Percentiles rank a stretch among this genome's conserved stretches.
These are phyloP conservation scores for Mortierella sp. DNA, from an alignment of 371 early-diverging fungal genomes.

Conservation along the genomic window DNA sequence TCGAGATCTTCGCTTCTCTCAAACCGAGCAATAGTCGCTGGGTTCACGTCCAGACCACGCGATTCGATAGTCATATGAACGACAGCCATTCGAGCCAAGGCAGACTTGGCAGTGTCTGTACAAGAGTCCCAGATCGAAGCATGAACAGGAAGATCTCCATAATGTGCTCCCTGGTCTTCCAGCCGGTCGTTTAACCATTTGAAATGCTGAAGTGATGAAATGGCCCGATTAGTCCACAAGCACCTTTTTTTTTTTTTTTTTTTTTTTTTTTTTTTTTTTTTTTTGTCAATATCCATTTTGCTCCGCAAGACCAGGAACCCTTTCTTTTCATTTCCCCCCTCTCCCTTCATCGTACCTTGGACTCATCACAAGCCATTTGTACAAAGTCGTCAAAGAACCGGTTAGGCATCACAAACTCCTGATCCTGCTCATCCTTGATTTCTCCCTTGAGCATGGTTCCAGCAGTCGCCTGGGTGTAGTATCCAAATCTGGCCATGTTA, in stretches of 20 bases:
- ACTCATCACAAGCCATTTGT: slow-evolving; percentile 65
- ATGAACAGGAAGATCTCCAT: slow-evolving; percentile 64
- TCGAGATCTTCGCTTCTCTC: slow-evolving; percentile 57
- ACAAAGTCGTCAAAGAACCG: slow-evolving; percentile 65
- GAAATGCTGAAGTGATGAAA: slow-evolving; percentile 53
- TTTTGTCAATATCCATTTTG: too few species aligned
- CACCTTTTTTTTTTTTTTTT: not conserved
- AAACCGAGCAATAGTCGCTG: slow-evolving; percentile 63
- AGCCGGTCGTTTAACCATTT: slow-evolving; percentile 58
- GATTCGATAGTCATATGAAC: slow-evolving; percentile 73
- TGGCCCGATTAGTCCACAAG: not conserved
- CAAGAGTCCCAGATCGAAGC: slow-evolving; percentile 69
- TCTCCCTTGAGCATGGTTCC: slow-evolving; percentile 39
- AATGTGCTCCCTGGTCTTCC: slow-evolving; percentile 56
- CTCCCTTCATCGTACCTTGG: slow-evolving; percentile 51
- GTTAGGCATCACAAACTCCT: slow-evolving; percentile 50
- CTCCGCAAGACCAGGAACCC: not conserved
- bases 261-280: not conserved
- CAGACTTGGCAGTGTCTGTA: slow-evolving; percentile 53
- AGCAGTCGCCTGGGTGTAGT: slow-evolving; percentile 37
- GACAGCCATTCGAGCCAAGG: slow-evolving; percentile 62
- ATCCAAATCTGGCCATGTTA: slow-evolving; percentile 59
- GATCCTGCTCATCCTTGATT: slow-evolving; percentile 15
- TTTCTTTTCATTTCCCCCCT: not conserved
- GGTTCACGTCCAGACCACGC: slow-evolving; percentile 71